Evolutionary conservation across 176 grass and related monocot genomes (phyloP), one percentile per base, ranked within the genome.

Genomic region (Rhynchospora breviuscula): DNA sequence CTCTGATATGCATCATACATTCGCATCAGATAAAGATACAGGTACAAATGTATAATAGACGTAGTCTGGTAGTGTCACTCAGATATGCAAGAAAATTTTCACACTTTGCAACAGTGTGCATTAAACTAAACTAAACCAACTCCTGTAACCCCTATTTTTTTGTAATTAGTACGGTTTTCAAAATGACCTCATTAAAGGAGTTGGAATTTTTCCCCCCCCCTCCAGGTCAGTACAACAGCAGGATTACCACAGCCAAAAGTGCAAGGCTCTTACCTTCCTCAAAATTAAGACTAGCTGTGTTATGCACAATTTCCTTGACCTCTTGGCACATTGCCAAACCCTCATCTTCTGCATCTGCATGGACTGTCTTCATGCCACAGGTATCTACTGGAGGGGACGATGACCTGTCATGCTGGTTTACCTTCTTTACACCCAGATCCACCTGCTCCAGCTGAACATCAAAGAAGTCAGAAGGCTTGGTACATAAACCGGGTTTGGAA

Each of bases 191-290:
- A 77, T 31, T 29, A 76, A 76, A 15, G 49, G 29, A 56, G 53
- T 54, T 77, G 23, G 51, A 31, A 40, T 40, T n/a, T 69, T 44
- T 44, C 18, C 15, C 67, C 33, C 33, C 33, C 35, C 4, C 35
- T 5, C 35, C 15, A 56, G 13, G 23, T 77, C 73, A 54, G 23
- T 21, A 57, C 11, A 9, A 7, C 43, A 22, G 65, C 31, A 18
- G 44, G 4, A 19, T 17, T 71, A 7, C 67, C 18, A 71, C 0
- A 86, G 7, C 70, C 63, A 63, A 79, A 33, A 85, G 26, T 23
- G 84, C 18, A 60, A 84, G 53, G 58, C 19, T 64, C 9, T 87
- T 94, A 98, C 95, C 95, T 93, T 84, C 87, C 57, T 83, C 88
- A 82, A 89, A 87, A 35, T 78, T 51, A 78, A 4, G 22, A 31